phyloP scores from a whole-genome alignment of 495 filamentous ascomycete species.

The Durotheca rogersii region DNA sequence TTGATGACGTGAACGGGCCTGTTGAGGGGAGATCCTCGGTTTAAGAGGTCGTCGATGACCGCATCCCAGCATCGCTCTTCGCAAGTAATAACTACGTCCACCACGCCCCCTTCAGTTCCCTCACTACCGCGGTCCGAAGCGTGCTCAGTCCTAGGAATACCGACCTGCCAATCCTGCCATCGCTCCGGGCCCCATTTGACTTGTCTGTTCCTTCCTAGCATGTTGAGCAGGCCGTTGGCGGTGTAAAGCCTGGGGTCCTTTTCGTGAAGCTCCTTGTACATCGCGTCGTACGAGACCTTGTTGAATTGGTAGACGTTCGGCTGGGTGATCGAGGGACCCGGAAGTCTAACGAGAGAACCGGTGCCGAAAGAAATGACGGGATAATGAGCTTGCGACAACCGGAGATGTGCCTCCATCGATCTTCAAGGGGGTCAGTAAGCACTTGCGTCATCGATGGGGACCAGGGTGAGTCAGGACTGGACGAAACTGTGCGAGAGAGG shows the following conservation, averaged over 20 bases:
- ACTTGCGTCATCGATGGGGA: neutral
- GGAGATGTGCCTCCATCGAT: constrained; percentile 96
- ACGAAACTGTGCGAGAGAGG: too few species aligned
- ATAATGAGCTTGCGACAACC: constrained; percentile 79
- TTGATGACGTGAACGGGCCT: constrained; percentile 95
- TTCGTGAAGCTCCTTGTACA: constrained; percentile 80
- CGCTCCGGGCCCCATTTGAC: constrained; percentile 96
- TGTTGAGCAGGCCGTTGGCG: constrained; percentile 88
- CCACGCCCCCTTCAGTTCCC: constrained; percentile 87
- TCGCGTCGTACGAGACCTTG: constrained; percentile 84
- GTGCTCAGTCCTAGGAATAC: constrained; percentile 71
- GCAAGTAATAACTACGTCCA: constrained; percentile 95
- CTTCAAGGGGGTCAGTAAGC: constrained; percentile 46
- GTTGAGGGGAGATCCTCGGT: constrained; percentile 79
- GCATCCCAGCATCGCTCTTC: constrained; percentile 99
- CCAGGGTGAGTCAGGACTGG: neutral
- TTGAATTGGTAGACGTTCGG: constrained; percentile 99
- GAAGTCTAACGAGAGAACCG: constrained; percentile 89
- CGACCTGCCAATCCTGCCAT: constrained; percentile 97
- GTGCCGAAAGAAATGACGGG: constrained; percentile 98
- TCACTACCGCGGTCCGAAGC: constrained; percentile 63
- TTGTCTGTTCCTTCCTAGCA: constrained; percentile 87
- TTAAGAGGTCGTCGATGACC: constrained; percentile 89
- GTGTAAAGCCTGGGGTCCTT: constrained; percentile 90
- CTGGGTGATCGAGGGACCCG: constrained; percentile 84